Conservation (phyloP, 768 basidiomycete genomes). For the Psilocybe cyanescens region DNA sequence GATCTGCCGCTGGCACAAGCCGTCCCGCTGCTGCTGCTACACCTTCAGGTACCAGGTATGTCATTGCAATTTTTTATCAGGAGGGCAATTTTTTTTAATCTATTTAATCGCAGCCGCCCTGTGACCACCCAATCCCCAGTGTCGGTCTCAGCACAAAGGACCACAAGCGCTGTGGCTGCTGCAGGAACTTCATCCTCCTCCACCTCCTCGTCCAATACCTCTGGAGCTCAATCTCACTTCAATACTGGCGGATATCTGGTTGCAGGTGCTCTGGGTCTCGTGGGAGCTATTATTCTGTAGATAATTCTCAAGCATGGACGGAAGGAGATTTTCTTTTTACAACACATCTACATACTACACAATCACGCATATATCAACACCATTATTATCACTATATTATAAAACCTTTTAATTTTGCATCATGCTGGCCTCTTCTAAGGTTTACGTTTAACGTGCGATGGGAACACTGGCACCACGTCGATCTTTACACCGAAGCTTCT, state of each 20-base stretch:
- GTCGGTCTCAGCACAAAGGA: conserved; percentile 1
- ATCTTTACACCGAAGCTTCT: too few species aligned
- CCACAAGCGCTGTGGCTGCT: conserved; percentile 9
- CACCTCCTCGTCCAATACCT: conserved; percentile 15
- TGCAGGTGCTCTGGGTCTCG: conserved; percentile 22
- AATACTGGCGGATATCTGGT: conserved; percentile 19
- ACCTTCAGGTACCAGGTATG: conserved; percentile 4
- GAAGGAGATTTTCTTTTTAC: not conserved
- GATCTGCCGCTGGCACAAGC: not conserved
- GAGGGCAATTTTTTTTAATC: not conserved
- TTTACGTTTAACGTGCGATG: too few species aligned
- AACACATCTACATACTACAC: not conserved
- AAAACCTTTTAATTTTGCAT: not conserved
- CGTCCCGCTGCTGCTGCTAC: conserved; percentile 1
- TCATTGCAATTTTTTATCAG: not conserved
- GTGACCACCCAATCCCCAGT: not conserved
- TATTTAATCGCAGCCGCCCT: conserved; percentile 1
- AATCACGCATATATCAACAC: not conserved
- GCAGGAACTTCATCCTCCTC: conserved; percentile 12
- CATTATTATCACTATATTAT: not conserved
- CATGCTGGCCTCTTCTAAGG: too few species aligned
- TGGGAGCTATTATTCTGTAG: conserved; percentile 26
- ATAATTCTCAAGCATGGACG: not conserved
- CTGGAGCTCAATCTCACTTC: conserved; percentile 19
- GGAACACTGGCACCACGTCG: too few species aligned